phyloP scores from a whole-genome alignment of 805 yeast species.

The Allodekkera sacchari region DNA sequence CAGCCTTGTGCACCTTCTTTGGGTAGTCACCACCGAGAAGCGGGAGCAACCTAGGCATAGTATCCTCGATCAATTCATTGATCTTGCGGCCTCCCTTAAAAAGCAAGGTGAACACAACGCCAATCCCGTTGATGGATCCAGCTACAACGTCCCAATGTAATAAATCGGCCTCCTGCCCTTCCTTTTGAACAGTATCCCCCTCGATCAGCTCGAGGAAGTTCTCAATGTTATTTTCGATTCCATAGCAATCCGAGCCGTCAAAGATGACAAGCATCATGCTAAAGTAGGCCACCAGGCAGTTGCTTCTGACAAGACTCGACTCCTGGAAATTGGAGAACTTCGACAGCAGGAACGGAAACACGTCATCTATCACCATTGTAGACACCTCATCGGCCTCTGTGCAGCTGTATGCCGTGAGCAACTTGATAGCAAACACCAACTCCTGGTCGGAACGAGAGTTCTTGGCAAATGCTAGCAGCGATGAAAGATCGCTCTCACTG shows the following conservation, averaged over 20 bases:
- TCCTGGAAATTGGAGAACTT: conserved; percentile 8
- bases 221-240: conserved; percentile 36
- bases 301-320: conserved; percentile 8
- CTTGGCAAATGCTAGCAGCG: conserved; percentile 27
- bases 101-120: conserved; percentile 33
- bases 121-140: conserved; percentile 35
- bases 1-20: conserved; percentile 43
- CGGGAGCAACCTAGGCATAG: conserved; percentile 31
- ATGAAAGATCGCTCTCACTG: conserved; percentile 29
- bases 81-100: conserved; percentile 13
- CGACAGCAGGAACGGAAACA: conserved; percentile 21
- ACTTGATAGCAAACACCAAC: conserved; percentile 31
- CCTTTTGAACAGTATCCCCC: conserved; percentile 24
- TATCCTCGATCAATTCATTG: conserved; percentile 30
- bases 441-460: conserved; percentile 23
- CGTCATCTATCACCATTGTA: conserved; percentile 19
- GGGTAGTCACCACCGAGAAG: conserved; percentile 30
- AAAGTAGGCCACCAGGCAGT: conserved; percentile 18
- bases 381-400: conserved; percentile 46
- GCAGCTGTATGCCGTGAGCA: conserved; percentile 33
- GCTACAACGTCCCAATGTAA: conserved; percentile 25
- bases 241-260: conserved; percentile 41
- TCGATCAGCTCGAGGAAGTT: conserved; percentile 39
- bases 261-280: conserved; percentile 33
- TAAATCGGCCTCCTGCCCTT: conserved; percentile 1